phyloP scores from a whole-genome alignment of 768 basidiomycete species.

The Pleurotus cornucopiae region DNA sequence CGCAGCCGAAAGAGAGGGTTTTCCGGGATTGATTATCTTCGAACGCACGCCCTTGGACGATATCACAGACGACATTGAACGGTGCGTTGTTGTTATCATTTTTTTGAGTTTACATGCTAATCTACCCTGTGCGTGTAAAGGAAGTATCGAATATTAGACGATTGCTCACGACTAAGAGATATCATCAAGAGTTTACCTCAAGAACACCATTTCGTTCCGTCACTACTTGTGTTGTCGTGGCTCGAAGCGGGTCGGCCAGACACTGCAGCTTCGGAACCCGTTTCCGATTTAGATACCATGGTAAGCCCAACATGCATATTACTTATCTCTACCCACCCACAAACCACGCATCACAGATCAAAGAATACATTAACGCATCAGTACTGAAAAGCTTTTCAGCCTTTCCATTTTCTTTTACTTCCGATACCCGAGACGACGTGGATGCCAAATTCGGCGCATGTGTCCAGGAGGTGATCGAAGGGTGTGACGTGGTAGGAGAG shows the following conservation, averaged over 20 bases:
- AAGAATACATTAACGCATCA: constrained; percentile 41
- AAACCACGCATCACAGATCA: constrained; percentile 30
- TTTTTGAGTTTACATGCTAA: constrained; percentile 1
- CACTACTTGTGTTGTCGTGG: constrained; percentile 62
- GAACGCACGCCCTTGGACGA: constrained; percentile 67
- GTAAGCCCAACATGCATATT: constrained; percentile 27
- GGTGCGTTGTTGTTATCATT: constrained; percentile 31
- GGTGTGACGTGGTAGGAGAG: constrained; percentile 55
- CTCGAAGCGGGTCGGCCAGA: constrained; percentile 33
- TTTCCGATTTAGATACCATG: constrained; percentile 56
- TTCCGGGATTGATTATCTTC: constrained; percentile 69
- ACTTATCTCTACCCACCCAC: too few species aligned
- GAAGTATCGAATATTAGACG: constrained; percentile 69
- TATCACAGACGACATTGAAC: constrained; percentile 62
- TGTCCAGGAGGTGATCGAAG: constrained; percentile 27
- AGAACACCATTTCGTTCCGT: constrained; percentile 57
- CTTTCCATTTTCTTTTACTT: constrained; percentile 48
- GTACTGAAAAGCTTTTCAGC: constrained; percentile 35
- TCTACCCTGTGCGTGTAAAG: constrained; percentile 25
- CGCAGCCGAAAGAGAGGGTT: constrained; percentile 24
- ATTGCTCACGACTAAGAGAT: constrained; percentile 67
- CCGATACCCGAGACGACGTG: constrained; percentile 43
- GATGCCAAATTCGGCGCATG: constrained; percentile 50
- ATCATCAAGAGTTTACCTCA: constrained; percentile 50
- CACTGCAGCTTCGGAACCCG: constrained; percentile 18